Evolutionary conservation across 805 yeast species (phyloP).

Genomic region (Zygosaccharomyces lentus): DNA sequence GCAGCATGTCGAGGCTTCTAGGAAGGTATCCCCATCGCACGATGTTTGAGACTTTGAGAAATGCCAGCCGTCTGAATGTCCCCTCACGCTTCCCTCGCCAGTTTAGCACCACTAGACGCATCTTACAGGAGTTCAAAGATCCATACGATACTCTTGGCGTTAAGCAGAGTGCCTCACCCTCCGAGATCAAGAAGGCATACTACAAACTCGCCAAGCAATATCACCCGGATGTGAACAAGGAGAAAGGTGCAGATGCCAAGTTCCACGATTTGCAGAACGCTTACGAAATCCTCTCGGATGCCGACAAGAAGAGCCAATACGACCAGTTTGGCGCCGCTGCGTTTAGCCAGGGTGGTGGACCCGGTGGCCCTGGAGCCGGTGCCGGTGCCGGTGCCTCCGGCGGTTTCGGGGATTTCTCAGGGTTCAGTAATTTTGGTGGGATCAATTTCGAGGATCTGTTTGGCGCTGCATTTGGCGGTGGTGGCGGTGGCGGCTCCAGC

Average conservation of each 20-base stretch:
- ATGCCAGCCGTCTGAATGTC: slow-evolving; percentile 3
- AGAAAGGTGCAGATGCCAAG: slow-evolving; percentile 75
- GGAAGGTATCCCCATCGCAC: not conserved
- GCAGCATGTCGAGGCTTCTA: not conserved
- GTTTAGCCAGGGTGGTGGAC: slow-evolving; percentile 59
- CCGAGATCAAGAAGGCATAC: slow-evolving; percentile 93
- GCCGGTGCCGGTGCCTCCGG: slow-evolving; percentile 41
- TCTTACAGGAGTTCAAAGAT: slow-evolving; percentile 42
- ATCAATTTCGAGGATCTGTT: slow-evolving; percentile 62
- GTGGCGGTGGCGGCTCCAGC: slow-evolving; percentile 32
- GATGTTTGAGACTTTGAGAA: slow-evolving; percentile 3
- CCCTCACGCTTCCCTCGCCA: slow-evolving; percentile 2
- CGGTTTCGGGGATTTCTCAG: slow-evolving; percentile 32
- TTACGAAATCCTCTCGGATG: slow-evolving; percentile 84
- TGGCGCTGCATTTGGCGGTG: slow-evolving; percentile 49
- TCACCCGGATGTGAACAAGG: slow-evolving; percentile 97
- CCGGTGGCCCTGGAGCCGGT: slow-evolving; percentile 44
- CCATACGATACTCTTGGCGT: slow-evolving; percentile 87
- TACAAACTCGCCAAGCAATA: slow-evolving; percentile 87
- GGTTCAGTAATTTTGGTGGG: slow-evolving; percentile 42
- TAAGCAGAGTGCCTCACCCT: slow-evolving; percentile 57
- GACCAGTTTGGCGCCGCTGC: slow-evolving; percentile 91
- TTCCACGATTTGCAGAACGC: slow-evolving; percentile 94
- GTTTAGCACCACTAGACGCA: slow-evolving; percentile 20
- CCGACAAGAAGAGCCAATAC: slow-evolving; percentile 78